These are phyloP conservation scores for Magnolia sinica DNA, from an alignment of 164 flowering plant species.

Conservation along the genomic window DNA sequence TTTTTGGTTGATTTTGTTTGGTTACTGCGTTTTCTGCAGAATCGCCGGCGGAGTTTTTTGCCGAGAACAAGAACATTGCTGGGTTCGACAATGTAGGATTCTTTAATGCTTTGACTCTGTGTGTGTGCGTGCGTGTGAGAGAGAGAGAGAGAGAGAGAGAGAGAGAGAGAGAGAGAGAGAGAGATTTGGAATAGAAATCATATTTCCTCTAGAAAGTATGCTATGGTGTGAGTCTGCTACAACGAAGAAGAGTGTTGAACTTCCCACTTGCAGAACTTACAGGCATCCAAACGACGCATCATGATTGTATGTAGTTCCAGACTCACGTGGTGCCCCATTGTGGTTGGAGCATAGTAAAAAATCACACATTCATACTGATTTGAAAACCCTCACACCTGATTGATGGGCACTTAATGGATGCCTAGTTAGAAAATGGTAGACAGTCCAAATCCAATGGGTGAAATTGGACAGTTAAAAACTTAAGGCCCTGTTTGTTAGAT, in stretches of 20 bases:
- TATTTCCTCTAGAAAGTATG: not conserved
- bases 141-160: no score
- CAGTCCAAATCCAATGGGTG: not conserved
- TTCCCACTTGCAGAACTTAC: no score
- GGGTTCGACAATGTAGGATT: slow-evolving; percentile 89
- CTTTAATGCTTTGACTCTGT: not conserved
- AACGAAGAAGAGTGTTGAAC: no score
- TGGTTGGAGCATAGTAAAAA: no score
- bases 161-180: no score
- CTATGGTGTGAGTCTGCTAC: no score
- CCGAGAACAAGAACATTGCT: slow-evolving; percentile 94
- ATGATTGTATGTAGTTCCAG: no score
- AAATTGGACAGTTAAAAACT: not conserved
- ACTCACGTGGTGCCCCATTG: no score
- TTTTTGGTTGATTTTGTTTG: not conserved
- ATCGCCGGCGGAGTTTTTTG: slow-evolving; percentile 98
- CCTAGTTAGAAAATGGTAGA: not conserved
- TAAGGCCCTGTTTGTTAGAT: no score
- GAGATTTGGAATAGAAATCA: not conserved
- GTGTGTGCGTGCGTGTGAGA: not conserved
- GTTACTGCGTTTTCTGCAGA: slow-evolving; percentile 47
- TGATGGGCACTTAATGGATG: not conserved
- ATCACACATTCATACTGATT: no score
- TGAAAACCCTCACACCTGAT: not conserved
- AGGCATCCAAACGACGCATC: no score